Evolutionary conservation across 2,329 filamentous ascomycete species (phyloP), one percentile per base, ranked within the genome.

Genomic region (Xylaria multiplex): DNA sequence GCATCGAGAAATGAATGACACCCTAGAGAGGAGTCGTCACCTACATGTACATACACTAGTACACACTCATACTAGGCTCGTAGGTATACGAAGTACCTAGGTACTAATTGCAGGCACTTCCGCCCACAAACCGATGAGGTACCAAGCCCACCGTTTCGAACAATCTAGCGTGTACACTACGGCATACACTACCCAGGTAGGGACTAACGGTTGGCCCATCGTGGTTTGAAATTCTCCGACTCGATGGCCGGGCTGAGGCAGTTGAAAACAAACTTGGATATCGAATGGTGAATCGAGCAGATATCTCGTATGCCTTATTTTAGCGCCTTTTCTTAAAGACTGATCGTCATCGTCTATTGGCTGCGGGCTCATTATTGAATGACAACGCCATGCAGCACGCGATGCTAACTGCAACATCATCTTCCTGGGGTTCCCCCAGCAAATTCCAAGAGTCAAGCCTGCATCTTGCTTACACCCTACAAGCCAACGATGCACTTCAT

Each of bases 271-370:
- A 27, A 37, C 48, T 35, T 40, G 40, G 19, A 30, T 30, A 30
- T 22, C 60, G 22, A 52, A 59, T 67, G 48, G 65, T 61, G 61
- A 63, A 68, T 59, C 64, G 53, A 69, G 66, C 48, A 57, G 22
- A 57, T 59, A 59, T 62, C 59, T 50, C 43, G 49, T 52, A 58
- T 49, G 42, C 61, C 67, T 69, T 60, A 65, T 53, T 49, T 68
- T 71, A 73, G 72, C 72, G 66, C 69, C 71, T 71, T 62, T 70
- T 56, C 43, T 64, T 54, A 8, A 64, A 72, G 72, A 69, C 69
- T 58, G 67, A 55, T 68, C 57, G 53, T 62, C 62, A 32, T 46
- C 54, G 61, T 64, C 64, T 50, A 72, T 73, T 74, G 69, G 72
- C 40, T 56, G 16, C 48, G 30, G 46, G 53, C 59, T 58, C 50